These are phyloP conservation scores for Puccinia hordei DNA, from an alignment of 1,284 basidiomycete genomes.

Conservation along the genomic window DNA sequence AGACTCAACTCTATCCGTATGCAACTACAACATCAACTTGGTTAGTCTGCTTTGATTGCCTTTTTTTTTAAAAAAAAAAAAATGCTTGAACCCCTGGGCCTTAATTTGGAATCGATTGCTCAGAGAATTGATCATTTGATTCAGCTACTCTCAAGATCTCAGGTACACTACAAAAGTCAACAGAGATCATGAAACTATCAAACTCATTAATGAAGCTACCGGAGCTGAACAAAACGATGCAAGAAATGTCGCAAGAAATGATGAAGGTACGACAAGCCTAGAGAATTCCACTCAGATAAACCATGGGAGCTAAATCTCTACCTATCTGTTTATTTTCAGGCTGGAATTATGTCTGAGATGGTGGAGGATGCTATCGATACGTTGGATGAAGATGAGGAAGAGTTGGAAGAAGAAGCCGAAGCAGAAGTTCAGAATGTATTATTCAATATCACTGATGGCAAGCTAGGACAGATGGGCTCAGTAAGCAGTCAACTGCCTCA, in stretches of 20 bases:
- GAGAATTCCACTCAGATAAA: no score
- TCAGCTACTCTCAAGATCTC: conserved; percentile 96
- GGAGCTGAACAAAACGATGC: conserved; percentile 87
- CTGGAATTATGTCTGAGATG: conserved; percentile 62
- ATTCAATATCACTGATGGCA: conserved; percentile 93
- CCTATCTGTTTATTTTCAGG: conserved; percentile 52
- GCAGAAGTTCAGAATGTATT: conserved; percentile 96
- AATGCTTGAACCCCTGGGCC: not conserved
- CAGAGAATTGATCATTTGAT: not conserved
- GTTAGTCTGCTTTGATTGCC: conserved; percentile 64
- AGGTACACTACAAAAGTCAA: conserved; percentile 91
- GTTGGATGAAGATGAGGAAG: conserved; percentile 55
- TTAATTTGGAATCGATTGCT: not conserved
- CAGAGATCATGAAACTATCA: conserved; percentile 98
- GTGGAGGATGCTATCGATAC: conserved; percentile 61
- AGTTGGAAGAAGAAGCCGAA: conserved; percentile 94
- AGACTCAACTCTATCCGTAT: conserved; percentile 85
- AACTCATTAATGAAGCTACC: conserved; percentile 89
- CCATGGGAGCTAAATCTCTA: conserved; percentile 40
- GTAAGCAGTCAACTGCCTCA: conserved; percentile 78
- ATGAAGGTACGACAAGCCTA: conserved; percentile 71
- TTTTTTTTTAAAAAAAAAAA: conserved; percentile 5
- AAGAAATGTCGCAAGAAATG: conserved; percentile 99
- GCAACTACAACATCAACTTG: conserved; percentile 89
- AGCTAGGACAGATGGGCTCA: conserved; percentile 78